Base-by-base conservation (phyloP, 345 rosid genomes). In the Balakata baccata region DNA sequence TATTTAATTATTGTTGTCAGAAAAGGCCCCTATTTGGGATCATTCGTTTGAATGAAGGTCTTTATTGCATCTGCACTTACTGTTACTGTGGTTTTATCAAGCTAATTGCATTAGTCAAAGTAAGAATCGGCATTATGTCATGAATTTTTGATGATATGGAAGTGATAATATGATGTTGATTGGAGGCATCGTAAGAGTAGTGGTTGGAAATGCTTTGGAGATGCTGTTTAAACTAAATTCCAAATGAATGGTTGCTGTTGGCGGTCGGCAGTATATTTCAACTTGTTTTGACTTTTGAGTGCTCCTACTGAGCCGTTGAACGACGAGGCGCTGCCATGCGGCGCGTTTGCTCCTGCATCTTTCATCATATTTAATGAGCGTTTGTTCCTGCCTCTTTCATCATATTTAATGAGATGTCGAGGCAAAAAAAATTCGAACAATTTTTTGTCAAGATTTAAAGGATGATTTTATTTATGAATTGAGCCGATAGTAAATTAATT, bases 141-240 rank as follows among this genome's bases (percentile, higher is more conserved):
- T 70, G 66, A 59, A 49, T 9, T 46, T 71, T 18, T 70, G 38
- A 61, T 34, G 25, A 0, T 5, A 7, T 18, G 12, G 18, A 37
- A 18, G 16, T 46, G 23, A 8, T 52, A 14, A 43, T 65, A 11
- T 45, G 56, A 46, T 66, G 68, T 56, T 66, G 77, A 66, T 57
- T 56, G 56, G 70, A 66, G 47, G 60, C 17, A 51, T 13, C 9
- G 22, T 29, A 22, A n/a, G 58, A 37, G 70, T 66, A 66, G 72
- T 63, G 18, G 69, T 70, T 69, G 82, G 63, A 72, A 74, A n/a
- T 23, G 41, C 11, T 74, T 41, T 37, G 8, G 20, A 75, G 87
- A 79, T 77, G 74, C 85, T 10, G 25, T 70, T 16, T 62, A 11
- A 68, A 63, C 79, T 77, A 74, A 65, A 74, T 56, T 79, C 83